Base-by-base conservation (phyloP, 2,329 filamentous ascomycete genomes). In the Stromatinia cepivora region DNA sequence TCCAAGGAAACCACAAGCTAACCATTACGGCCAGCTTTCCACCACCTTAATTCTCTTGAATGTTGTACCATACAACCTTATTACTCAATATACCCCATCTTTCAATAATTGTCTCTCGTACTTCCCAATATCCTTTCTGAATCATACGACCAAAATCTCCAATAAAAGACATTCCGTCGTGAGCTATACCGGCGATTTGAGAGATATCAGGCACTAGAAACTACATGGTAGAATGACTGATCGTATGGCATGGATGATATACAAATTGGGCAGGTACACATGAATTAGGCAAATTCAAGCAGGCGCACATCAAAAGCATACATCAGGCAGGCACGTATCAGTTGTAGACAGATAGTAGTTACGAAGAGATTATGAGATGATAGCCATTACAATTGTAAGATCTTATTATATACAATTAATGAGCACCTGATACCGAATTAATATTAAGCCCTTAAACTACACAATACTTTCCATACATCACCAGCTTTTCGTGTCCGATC, bases 121-220 rank as follows among this genome's bases (percentile, higher is more conserved):
- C 6, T 0, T 34, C 22, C 10, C 5, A n/a, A 5, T 22, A 1
- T 5, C 1, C 39, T 20, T 13, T 20, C 28, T 8, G 6, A 42
- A 28, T 1, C 10, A 20, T 3, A 20, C n/a, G 15, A 25, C 20
- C 3, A 20, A 17, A 28, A 20, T 11, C 1, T 3, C 11, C n/a
- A 6, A 36, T 7, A 34, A 36, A 20, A 34, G 1, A 31, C 28
- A n/a, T 11, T 2, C 0, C 2, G 11, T 54, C 3, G 0, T 1
- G 13, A 22, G 7, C 13, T 9, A 42, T 4, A 5, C 6, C 10
- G 31, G 11, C 28, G 0, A n/a, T 36, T 2, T 9, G 20, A 56
- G 10, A 7, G 28, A 56, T 34, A 11, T 5, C 6, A 5, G 9
- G 11, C 3, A 4, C 9, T 2, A 4, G 1, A 13, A 17, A 13